A percentile compares a stretch with the other conserved stretches of the same genome.
Conservation (phyloP, 768 basidiomycete genomes). For the Antrodiella citrinella region DNA sequence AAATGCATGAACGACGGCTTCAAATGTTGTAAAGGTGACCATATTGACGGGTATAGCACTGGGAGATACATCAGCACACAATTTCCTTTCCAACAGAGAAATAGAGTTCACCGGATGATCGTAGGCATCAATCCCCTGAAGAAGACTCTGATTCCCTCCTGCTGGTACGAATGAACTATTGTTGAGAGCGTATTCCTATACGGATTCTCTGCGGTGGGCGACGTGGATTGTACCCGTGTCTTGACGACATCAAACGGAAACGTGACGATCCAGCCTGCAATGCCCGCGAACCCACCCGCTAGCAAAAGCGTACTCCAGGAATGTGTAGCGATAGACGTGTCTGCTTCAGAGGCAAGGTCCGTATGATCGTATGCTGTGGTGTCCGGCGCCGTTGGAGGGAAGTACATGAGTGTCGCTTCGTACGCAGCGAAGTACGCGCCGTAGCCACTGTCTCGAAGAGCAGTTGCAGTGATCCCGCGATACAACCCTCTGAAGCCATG, state of each 20-base stretch:
- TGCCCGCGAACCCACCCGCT: slow-evolving; percentile 72
- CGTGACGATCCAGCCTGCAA: slow-evolving; percentile 71
- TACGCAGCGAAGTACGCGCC: slow-evolving; percentile 77
- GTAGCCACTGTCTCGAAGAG: slow-evolving; percentile 72
- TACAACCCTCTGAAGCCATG: slow-evolving; percentile 64
- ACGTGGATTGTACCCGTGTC: slow-evolving; percentile 69
- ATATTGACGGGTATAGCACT: slow-evolving; percentile 86
- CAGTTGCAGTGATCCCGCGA: slow-evolving; percentile 68
- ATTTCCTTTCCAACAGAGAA: background rate
- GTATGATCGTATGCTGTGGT: background rate
- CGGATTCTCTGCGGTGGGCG: slow-evolving; percentile 29
- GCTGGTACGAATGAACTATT: slow-evolving; percentile 47
- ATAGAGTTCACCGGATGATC: slow-evolving; percentile 53
- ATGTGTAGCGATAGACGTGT: slow-evolving; percentile 27
- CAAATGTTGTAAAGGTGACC: slow-evolving; percentile 72
- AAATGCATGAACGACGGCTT: slow-evolving; percentile 40
- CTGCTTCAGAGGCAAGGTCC: slow-evolving; percentile 24
- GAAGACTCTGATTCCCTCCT: slow-evolving; percentile 64
- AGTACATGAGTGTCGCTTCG: slow-evolving; percentile 53
- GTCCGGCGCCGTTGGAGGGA: slow-evolving; percentile 20
- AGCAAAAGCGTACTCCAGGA: slow-evolving; percentile 55
- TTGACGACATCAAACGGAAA: slow-evolving; percentile 90
- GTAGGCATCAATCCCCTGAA: slow-evolving; percentile 75
- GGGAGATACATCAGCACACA: background rate
- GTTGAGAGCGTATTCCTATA: slow-evolving; percentile 55